phyloP scores from a whole-genome alignment of 495 filamentous ascomycete species.

The Aspergillus haitiensis region DNA sequence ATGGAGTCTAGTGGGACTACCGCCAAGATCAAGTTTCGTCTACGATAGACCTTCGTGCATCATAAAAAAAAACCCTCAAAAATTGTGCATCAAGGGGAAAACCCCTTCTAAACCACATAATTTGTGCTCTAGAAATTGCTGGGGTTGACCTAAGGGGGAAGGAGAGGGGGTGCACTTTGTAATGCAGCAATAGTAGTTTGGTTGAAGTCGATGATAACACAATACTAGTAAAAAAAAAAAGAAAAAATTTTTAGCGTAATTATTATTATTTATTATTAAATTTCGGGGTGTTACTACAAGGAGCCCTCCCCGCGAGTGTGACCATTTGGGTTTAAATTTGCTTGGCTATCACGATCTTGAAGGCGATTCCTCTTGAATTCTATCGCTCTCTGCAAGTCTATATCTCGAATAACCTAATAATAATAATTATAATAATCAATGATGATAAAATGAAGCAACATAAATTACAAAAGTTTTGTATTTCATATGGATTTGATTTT shows the following conservation, averaged over 20 bases:
- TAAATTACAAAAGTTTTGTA: not conserved
- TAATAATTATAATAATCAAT: not conserved
- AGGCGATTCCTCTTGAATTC: not conserved
- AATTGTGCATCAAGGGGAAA: no score
- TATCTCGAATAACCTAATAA: no score
- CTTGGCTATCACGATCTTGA: constrained; percentile 13
- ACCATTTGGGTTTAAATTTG: constrained; percentile 6
- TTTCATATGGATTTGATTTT: not conserved
- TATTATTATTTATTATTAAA: constrained; percentile 7
- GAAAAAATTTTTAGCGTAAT: constrained; percentile 17
- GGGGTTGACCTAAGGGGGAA: no score
- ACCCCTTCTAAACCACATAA: no score
- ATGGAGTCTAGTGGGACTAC: not conserved
- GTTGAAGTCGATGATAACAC: constrained; percentile 20
- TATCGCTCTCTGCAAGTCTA: no score
- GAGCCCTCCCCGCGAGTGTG: constrained; percentile 21
- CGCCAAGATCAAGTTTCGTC: not conserved
- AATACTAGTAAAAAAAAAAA: constrained; percentile 9
- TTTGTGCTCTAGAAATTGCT: no score
- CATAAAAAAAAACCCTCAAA: constrained; percentile 6
- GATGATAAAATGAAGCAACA: not conserved
- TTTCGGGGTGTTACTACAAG: constrained; percentile 4
- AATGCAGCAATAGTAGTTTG: not conserved
- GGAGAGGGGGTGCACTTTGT: no score
- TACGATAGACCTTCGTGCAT: constrained; percentile 3